These are phyloP conservation scores for Rutstroemia sp. DNA, from an alignment of 2,329 filamentous ascomycete species.

Conservation along the genomic window DNA sequence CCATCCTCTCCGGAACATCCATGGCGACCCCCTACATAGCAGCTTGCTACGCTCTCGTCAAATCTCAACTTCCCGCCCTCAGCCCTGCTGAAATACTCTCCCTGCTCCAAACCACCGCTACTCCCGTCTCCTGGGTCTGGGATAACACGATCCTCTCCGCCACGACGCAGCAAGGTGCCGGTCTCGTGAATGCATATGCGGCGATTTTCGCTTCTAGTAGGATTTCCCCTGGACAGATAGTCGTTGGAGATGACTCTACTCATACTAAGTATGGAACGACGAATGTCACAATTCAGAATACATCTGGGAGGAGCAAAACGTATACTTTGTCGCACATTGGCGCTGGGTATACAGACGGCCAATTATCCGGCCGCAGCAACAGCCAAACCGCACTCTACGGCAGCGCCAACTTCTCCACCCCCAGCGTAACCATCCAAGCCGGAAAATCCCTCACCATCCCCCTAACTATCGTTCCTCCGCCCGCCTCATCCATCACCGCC, in stretches of 20 bases:
- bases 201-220: conserved; percentile 22
- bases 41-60: conserved; percentile 31
- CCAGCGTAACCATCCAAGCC: conserved; percentile 16
- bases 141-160: conserved; percentile 26
- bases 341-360: conserved; percentile 20
- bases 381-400: conserved; percentile 22
- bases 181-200: conserved; percentile 29
- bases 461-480: conserved; percentile 16
- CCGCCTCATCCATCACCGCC: conserved; percentile 10
- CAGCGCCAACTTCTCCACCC: conserved; percentile 15
- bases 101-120: conserved; percentile 28
- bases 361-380: conserved; percentile 10
- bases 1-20: conserved; percentile 31
- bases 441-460: conserved; percentile 15
- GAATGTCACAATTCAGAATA: conserved; percentile 25
- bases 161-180: conserved; percentile 31
- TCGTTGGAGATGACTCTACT: conserved; percentile 15
- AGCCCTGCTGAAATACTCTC: conserved; percentile 25
- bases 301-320: conserved; percentile 13
- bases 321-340: conserved; percentile 22
- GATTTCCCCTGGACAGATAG: conserved; percentile 20
- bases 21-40: conserved; percentile 32
- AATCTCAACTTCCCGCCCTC: conserved; percentile 26
- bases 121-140: conserved; percentile 23
- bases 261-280: conserved; percentile 10